These are phyloP conservation scores for Dendrocalamus latiflorus DNA, from an alignment of 202 grass and related monocot genomes.

Conservation along the genomic window DNA sequence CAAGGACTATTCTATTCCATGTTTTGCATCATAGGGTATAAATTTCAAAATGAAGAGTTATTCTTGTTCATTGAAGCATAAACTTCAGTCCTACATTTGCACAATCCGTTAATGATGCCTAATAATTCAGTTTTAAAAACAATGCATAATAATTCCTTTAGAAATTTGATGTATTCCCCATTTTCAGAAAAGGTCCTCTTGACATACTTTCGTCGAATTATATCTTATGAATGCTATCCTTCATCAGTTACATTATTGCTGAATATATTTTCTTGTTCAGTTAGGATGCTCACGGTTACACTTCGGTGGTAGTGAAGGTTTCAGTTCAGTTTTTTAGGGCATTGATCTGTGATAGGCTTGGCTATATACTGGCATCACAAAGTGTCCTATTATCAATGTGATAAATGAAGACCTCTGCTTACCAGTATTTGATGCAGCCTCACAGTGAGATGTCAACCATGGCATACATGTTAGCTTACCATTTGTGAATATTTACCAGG, in stretches of 20 bases:
- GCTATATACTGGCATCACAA: too few species aligned
- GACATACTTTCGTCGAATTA: not conserved
- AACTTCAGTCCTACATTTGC: not conserved
- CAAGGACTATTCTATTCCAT: not conserved
- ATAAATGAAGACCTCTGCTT: not conserved
- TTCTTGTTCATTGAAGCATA: conserved; percentile 5
- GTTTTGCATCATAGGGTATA: not conserved
- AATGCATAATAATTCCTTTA: not conserved
- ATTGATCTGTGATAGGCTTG: too few species aligned
- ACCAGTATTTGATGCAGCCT: not conserved
- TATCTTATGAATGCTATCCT: not conserved
- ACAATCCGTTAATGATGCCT: not conserved
- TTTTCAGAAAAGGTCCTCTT: too few species aligned
- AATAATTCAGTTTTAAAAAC: too few species aligned
- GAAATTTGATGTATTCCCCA: conserved; percentile 1
- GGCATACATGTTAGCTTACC: not conserved
- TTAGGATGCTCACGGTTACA: conserved; percentile 8
- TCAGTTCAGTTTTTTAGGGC: too few species aligned
- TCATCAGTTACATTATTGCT: not conserved
- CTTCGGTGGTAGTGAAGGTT: not conserved
- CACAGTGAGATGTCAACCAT: not conserved
- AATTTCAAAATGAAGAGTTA: not conserved
- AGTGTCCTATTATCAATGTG: not conserved
- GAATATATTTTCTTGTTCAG: not conserved
- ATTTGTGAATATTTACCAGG: conserved; percentile 2